Evolutionary conservation across 805 yeast species (phyloP), one percentile per base, ranked within the genome.

Genomic region (Schizosaccharomyces pombe): DNA sequence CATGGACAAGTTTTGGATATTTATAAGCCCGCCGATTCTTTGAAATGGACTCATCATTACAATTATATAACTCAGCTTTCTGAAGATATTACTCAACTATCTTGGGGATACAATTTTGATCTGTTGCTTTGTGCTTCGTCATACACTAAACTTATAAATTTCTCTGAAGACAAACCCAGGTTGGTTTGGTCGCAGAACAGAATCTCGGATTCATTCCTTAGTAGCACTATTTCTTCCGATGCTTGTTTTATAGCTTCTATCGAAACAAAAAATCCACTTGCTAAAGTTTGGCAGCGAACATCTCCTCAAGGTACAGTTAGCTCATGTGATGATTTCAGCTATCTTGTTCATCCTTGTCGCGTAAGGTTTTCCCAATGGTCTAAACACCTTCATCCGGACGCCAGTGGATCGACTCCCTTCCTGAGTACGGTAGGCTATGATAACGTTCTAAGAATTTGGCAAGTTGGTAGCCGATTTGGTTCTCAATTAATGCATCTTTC

Each of bases 261-360:
- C 39, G 79, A 82, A 0, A 69, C 68, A 43, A 75, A 73, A 62
- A 94, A 85, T 63, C 70, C 71, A 34, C 68, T 82, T 12, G 78
- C 84, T 30, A 85, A 84, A 62, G 70, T 85, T 1, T 87, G 95
- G 94, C 72, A 78, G 55, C 69, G 95, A 53, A 70, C 78, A 5
- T 74, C 81, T 5, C 83, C 78, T 61, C 85, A 82, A 33, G 72
- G 74, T 29, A 77, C 75, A 34, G 73, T 77, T 40, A 57, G 54
- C 11, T 72, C 79, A 5, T 71, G 72, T 29, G 85, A 85, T 63
- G 91, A 82, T 60, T 67, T 85, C 57, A 68, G 77, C 0, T 79
- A 82, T 60, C 66, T 85, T 24, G 72, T 76, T n/a, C 93, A 83
- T 62, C 77, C 80, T 1, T 62, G 71, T 1, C 72, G 72, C 54